Percentiles rank a stretch among this genome's conserved stretches.
These are phyloP conservation scores for Sphaceloma murrayae DNA, from an alignment of 2,329 filamentous ascomycete species.

Conservation along the genomic window DNA sequence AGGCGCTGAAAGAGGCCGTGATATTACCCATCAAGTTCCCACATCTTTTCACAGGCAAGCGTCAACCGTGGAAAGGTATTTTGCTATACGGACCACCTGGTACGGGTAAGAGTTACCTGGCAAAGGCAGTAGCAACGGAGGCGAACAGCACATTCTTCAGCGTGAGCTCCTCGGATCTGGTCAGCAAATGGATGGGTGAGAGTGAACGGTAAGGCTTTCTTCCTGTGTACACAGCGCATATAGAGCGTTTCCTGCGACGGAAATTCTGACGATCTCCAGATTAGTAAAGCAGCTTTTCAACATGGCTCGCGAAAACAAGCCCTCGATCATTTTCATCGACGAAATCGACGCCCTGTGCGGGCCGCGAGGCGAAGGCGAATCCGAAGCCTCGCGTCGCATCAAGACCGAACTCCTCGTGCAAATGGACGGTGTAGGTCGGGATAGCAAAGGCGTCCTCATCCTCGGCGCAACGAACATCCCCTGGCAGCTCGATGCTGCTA, in stretches of 20 bases:
- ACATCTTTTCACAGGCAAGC: conserved; percentile 87
- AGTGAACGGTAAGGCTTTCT: conserved; percentile 91
- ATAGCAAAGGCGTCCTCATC: conserved; percentile 86
- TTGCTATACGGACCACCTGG: conserved; percentile 90
- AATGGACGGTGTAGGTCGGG: conserved; percentile 97
- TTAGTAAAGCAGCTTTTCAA: conserved; percentile 94
- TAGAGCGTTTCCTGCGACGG: too few relatives aligned
- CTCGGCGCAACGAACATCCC: conserved; percentile 96
- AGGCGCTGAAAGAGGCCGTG: conserved; percentile 94
- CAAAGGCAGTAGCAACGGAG: conserved; percentile 95
- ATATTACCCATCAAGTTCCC: conserved; percentile 98
- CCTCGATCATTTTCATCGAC: conserved; percentile 97
- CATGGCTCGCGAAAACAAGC: conserved; percentile 96
- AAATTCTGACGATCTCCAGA: conserved; percentile 40
- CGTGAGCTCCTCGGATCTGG: conserved; percentile 48
- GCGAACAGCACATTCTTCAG: conserved; percentile 50
- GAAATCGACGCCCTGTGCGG: conserved; percentile 96
- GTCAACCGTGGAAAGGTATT: conserved; percentile 97
- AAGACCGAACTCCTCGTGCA: conserved; percentile 98
- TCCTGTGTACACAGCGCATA: too few relatives aligned
- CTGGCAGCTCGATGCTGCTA: conserved; percentile 95
- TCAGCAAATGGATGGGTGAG: conserved; percentile 99
- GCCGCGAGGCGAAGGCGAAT: conserved; percentile 87
- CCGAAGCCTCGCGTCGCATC: conserved; percentile 91
- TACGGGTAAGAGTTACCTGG: conserved; percentile 94